These are phyloP conservation scores for Penicillium sp. DNA, from an alignment of 2,329 filamentous ascomycete genomes.

Conservation along the genomic window DNA sequence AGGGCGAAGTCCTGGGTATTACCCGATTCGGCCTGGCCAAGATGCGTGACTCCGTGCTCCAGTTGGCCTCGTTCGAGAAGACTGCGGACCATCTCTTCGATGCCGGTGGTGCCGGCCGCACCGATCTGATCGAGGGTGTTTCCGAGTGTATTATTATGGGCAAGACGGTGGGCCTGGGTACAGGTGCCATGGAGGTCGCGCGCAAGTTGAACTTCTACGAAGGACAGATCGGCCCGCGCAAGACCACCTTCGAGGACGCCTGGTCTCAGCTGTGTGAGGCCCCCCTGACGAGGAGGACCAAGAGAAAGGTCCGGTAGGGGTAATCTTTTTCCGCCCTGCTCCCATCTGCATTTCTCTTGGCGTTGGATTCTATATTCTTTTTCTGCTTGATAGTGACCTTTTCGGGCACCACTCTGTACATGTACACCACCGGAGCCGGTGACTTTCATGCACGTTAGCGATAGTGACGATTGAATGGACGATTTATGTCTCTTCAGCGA, in stretches of 20 bases:
- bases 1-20: slow-evolving; percentile 93
- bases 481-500: slow-evolving; percentile 6
- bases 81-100: slow-evolving; percentile 97
- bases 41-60: slow-evolving; percentile 90
- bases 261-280: slow-evolving; percentile 37
- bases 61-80: slow-evolving; percentile 96
- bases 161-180: slow-evolving; percentile 87
- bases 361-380: slow-evolving; percentile 14
- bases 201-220: slow-evolving; percentile 68
- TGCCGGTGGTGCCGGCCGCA: slow-evolving; percentile 87
- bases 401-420: slow-evolving; percentile 19
- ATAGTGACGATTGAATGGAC: slow-evolving; percentile 18
- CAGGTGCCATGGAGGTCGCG: slow-evolving; percentile 87
- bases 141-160: slow-evolving; percentile 98
- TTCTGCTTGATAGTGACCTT: slow-evolving; percentile 2
- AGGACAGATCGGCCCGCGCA: slow-evolving; percentile 57
- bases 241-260: slow-evolving; percentile 66
- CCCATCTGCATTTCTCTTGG: slow-evolving; percentile 22
- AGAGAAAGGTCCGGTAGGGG: slow-evolving; percentile 17
- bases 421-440: slow-evolving; percentile 15
- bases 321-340: slow-evolving; percentile 1
- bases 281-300: slow-evolving; percentile 14
- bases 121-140: slow-evolving; percentile 87
- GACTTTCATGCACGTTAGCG: slow-evolving; percentile 17
- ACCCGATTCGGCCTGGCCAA: slow-evolving; percentile 94